Conservation (phyloP, 495 filamentous ascomycete genomes). For the Entonaema liquescens region DNA sequence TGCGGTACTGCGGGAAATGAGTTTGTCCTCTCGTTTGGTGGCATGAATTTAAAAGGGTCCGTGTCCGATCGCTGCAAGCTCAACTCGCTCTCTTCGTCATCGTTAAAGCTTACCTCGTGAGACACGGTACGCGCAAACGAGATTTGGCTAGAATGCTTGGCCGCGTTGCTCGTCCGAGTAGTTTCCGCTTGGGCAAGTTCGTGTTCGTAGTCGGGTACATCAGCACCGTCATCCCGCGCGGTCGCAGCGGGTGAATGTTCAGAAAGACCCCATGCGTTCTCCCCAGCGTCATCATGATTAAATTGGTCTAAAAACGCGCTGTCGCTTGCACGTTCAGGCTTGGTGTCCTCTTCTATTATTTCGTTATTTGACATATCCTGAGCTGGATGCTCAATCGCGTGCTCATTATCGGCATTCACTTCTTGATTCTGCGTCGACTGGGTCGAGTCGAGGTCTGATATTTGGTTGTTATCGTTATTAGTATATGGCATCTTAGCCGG, state of each 20-base stretch:
- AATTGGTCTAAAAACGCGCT: constrained; percentile 43
- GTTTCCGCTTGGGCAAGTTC: constrained; percentile 36
- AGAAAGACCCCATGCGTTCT: constrained; percentile 41
- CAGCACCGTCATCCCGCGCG: constrained; percentile 22
- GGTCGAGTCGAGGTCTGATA: constrained; percentile 18
- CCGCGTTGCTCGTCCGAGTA: constrained; percentile 39
- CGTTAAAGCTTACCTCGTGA: constrained; percentile 62
- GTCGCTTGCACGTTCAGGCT: constrained; percentile 31
- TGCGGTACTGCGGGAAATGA: constrained; percentile 68
- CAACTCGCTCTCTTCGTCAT: constrained; percentile 65
- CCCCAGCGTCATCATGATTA: constrained; percentile 36
- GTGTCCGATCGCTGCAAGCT: constrained; percentile 57
- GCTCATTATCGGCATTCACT: constrained; percentile 13
- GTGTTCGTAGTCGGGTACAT: constrained; percentile 23
- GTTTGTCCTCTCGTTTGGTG: constrained; percentile 63
- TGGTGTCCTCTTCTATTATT: constrained; percentile 46
- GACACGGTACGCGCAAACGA: constrained; percentile 63
- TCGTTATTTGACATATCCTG: constrained; percentile 43
- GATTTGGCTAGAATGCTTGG: constrained; percentile 60
- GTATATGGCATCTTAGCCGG: constrained; percentile 64
- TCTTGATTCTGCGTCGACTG: constrained; percentile 8
- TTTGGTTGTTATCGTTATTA: constrained; percentile 41
- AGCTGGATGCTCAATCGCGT: constrained; percentile 15
- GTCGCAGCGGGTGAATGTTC: constrained; percentile 20
- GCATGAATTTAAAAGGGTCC: constrained; percentile 65